Conservation (phyloP, 75 land plant genomes). For the Pinus taeda region DNA sequence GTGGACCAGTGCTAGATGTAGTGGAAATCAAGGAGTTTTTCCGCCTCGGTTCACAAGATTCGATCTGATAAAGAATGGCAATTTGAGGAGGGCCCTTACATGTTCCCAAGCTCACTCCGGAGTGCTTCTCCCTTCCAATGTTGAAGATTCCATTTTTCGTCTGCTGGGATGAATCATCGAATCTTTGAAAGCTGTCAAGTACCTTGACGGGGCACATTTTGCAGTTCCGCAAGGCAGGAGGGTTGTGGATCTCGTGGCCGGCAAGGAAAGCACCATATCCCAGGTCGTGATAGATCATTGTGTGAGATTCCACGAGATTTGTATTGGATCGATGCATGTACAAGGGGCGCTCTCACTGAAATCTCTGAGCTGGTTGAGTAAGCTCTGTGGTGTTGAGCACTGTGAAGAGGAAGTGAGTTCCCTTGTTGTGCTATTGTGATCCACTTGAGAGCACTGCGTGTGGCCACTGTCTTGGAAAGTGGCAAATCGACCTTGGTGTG, state of each 20-base stretch:
- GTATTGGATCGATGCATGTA: too few species aligned
- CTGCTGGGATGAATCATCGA: conserved; percentile 15
- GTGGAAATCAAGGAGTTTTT: conserved; percentile 54
- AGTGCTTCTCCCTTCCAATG: not conserved
- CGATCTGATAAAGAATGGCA: conserved; percentile 14
- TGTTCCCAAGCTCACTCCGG: conserved; percentile 1
- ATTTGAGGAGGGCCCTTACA: conserved; percentile 22
- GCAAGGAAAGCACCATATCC: conserved; percentile 26
- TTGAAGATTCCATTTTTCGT: not conserved
- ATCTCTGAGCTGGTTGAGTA: too few species aligned
- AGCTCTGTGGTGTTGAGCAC: too few species aligned
- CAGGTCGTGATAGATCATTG: conserved; percentile 10
- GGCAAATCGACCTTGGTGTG: too few species aligned
- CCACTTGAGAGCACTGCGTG: too few species aligned
- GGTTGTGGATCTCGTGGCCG: conserved; percentile 37
- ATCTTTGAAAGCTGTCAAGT: not conserved
- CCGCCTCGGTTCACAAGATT: conserved; percentile 21
- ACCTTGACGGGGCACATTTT: conserved; percentile 19
- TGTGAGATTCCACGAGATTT: too few species aligned
- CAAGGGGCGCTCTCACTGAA: too few species aligned
- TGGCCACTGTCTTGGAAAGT: too few species aligned
- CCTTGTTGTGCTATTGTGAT: too few species aligned
- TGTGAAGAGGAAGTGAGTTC: too few species aligned
- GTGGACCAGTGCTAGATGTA: conserved; percentile 68
- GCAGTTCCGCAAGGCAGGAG: conserved; percentile 22